Base-by-base conservation (phyloP, 2,329 filamentous ascomycete species). In the Arthroderma sp. region DNA sequence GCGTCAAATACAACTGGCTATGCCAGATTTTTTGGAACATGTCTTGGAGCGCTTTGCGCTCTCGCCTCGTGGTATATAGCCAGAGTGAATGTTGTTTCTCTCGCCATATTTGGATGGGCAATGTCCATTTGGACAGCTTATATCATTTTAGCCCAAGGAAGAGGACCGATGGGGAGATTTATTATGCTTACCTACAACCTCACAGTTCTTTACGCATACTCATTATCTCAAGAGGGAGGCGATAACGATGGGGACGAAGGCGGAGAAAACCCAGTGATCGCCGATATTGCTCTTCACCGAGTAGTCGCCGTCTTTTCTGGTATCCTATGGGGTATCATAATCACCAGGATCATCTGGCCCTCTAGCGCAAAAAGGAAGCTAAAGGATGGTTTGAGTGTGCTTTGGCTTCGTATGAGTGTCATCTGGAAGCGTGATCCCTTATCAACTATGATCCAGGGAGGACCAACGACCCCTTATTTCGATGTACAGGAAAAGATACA, bases 121-220 rank as follows among this genome's bases (percentile, higher is more conserved):
- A 85, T 95, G 65, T 84, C 88, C 7, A 78, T 91, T 33, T 85
- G 84, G 67, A 93, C 88, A 64, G 95, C 95, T 66, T 95, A 91
- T 71, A 84, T 96, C 66, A 96, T 94, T 63, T 76, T 97, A 56
- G 87, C 85, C 28, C 80, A 84, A 66, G 85, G 86, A 47, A 91
- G 91, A 69, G 91, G 88, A 0, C 90, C 91, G 0, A 86, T 97
- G 72, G 91, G 91, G 43, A 85, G 93, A 55, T 97, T 96, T 68
- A 93, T 94, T 61, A 81, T 97, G 67, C 80, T 98, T 49, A 95
- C 91, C 0, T 98, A 97, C 77, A 98, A 98, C 67, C 84, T 98
- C 44, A 91, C 88, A 17, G 89, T 89, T 6, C 79, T 98, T 2
- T 98, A 98, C 69, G 89, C 91, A 8, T 98, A 97, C 73, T 93